These are phyloP conservation scores for Aphanocladium album DNA, from an alignment of 2,329 filamentous ascomycete genomes.

Conservation along the genomic window DNA sequence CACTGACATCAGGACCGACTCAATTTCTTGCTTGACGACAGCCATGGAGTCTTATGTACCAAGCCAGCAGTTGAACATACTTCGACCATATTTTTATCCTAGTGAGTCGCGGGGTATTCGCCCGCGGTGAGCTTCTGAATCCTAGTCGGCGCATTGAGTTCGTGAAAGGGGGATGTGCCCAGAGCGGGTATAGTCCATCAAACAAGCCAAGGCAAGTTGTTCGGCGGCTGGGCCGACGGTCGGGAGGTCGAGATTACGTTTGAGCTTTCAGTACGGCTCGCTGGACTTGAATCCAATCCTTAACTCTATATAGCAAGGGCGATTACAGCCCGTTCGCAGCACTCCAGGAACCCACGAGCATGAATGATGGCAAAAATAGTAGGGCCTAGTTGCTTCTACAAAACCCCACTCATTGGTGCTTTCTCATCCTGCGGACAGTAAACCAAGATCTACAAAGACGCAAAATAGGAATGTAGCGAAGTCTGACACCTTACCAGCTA, in stretches of 20 bases:
- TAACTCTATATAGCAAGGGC: too few relatives aligned
- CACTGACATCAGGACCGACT: background rate
- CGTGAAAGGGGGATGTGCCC: background rate
- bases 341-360: too few relatives aligned
- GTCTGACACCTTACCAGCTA: too few relatives aligned
- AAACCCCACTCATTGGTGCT: too few relatives aligned
- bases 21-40: background rate
- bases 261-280: background rate
- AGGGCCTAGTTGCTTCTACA: too few relatives aligned
- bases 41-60: background rate
- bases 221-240: background rate
- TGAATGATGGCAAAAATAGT: too few relatives aligned
- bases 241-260: background rate
- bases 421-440: too few relatives aligned
- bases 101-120: background rate
- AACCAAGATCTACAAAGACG: too few relatives aligned
- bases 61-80: background rate
- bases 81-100: background rate
- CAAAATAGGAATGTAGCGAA: too few relatives aligned
- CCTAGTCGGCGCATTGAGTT: background rate
- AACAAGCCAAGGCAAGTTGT: background rate
- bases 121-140: background rate
- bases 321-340: too few relatives aligned
- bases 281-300: too few relatives aligned
- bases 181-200: background rate